phyloP scores from a whole-genome alignment of 139 green algal genomes.

The Auxenochlorella pyrenoidosa region DNA sequence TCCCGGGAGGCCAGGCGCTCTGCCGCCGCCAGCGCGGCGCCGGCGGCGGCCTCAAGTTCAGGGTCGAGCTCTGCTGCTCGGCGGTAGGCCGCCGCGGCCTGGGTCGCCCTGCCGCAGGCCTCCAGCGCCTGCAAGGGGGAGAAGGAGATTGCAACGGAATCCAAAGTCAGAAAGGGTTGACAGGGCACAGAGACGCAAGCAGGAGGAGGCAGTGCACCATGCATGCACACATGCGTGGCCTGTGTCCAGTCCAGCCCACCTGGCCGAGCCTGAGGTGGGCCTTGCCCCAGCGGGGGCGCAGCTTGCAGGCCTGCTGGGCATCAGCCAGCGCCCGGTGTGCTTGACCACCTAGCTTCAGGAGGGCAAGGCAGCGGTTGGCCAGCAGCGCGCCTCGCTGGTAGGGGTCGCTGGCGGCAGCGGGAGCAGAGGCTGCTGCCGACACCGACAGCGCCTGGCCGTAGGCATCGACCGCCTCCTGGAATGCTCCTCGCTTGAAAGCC shows the following conservation, averaged over 20 bases:
- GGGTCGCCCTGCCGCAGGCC: background rate
- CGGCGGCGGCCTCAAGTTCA: background rate
- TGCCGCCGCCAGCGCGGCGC: background rate
- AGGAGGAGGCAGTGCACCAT: too few species aligned
- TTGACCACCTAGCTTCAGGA: background rate
- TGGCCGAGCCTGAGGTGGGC: slow-evolving; percentile 20
- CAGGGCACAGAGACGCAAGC: too few species aligned
- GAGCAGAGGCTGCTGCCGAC: too few species aligned
- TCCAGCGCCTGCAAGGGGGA: background rate
- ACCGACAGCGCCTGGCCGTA: too few species aligned
- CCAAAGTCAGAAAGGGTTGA: too few species aligned
- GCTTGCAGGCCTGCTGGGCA: background rate
- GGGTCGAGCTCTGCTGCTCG: slow-evolving; percentile 26
- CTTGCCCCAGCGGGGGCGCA: slow-evolving; percentile 32
- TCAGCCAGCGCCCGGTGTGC: background rate
- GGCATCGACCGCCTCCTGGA: too few species aligned
- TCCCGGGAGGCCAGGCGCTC: background rate
- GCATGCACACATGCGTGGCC: too few species aligned
- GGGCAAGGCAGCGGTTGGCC: slow-evolving; percentile 22
- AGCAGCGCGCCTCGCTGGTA: slow-evolving; percentile 1
- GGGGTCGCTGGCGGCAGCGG: background rate
- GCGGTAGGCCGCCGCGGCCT: background rate
- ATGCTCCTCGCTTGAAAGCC: too few species aligned
- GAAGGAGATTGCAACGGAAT: too few species aligned
- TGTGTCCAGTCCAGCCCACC: too few species aligned